These are phyloP conservation scores for Boletus reticulatus DNA, from an alignment of 768 basidiomycete species.

Conservation along the genomic window DNA sequence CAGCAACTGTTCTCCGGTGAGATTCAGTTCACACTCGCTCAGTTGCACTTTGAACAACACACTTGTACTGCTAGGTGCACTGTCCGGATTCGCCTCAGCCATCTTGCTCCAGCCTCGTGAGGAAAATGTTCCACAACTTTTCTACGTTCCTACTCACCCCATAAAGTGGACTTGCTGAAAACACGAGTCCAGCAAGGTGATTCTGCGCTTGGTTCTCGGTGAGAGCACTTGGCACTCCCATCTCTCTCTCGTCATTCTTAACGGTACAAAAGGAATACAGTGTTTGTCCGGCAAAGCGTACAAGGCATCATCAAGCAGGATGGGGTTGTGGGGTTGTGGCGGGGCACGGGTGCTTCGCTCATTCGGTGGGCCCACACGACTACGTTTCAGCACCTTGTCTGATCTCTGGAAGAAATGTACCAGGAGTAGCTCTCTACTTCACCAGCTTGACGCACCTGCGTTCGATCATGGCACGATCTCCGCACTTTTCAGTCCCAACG, in stretches of 20 bases:
- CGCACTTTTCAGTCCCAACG: constrained; percentile 55
- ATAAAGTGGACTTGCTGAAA: constrained; percentile 82
- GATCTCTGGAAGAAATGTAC: constrained; percentile 66
- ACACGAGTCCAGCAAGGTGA: constrained; percentile 89
- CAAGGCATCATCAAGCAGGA: constrained; percentile 58
- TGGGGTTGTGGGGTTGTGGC: constrained; percentile 78
- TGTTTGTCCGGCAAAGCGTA: constrained; percentile 48
- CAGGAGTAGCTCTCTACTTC: constrained; percentile 92
- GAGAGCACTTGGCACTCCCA: constrained; percentile 11
- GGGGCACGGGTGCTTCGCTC: constrained; percentile 82
- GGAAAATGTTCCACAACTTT: constrained; percentile 14
- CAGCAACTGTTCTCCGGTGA: constrained; percentile 32
- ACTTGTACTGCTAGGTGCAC: constrained; percentile 48
- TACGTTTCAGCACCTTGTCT: not conserved
- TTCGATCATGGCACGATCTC: constrained; percentile 66
- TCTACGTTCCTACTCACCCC: not conserved
- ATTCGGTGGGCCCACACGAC: constrained; percentile 48
- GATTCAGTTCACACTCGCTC: not conserved
- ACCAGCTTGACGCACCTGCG: constrained; percentile 82
- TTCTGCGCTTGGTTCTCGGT: constrained; percentile 40
- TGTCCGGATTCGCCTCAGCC: constrained; percentile 77
- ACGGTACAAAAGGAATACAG: constrained; percentile 29
- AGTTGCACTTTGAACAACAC: not conserved
- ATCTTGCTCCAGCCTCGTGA: constrained; percentile 75
- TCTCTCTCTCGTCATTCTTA: not conserved